phyloP scores from a whole-genome alignment of 129 eudicot species.

The Centaurea solstitialis region DNA sequence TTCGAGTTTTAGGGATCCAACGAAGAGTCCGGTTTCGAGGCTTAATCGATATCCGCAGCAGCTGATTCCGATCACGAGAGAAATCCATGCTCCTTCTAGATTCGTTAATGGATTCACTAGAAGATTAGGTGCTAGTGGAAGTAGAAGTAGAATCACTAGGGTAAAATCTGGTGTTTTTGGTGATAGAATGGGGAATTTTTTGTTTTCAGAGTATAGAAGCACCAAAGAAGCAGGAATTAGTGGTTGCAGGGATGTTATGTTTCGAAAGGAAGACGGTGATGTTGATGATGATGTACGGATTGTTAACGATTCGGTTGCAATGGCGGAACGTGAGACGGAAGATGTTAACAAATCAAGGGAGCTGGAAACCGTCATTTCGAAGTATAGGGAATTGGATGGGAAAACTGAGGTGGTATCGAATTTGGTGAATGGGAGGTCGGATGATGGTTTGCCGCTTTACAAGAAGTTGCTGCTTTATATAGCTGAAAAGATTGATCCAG shows the following conservation, averaged over 20 bases:
- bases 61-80: constrained; percentile 29
- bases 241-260: constrained; percentile 11
- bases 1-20: neutral
- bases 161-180: neutral
- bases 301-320: constrained; percentile 35
- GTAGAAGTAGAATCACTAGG: neutral
- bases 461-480: constrained; percentile 20
- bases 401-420: constrained; percentile 7
- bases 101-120: constrained; percentile 14
- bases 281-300: constrained; percentile 29
- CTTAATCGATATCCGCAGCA: constrained; percentile 38
- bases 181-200: constrained; percentile 32
- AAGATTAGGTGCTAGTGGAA: neutral
- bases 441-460: constrained; percentile 25
- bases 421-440: no score
- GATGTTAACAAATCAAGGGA: constrained; percentile 24
- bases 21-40: constrained; percentile 22
- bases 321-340: constrained; percentile 29
- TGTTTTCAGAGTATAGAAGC: neutral
- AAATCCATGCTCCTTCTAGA: constrained; percentile 60
- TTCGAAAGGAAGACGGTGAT: constrained; percentile 25
- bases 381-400: constrained; percentile 28
- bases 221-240: constrained; percentile 10
- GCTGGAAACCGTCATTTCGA: constrained; percentile 30
- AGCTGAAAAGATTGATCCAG: constrained; percentile 18